Evolutionary conservation across 1,284 basidiomycete genomes (phyloP).

Genomic region (Grifola frondosa): DNA sequence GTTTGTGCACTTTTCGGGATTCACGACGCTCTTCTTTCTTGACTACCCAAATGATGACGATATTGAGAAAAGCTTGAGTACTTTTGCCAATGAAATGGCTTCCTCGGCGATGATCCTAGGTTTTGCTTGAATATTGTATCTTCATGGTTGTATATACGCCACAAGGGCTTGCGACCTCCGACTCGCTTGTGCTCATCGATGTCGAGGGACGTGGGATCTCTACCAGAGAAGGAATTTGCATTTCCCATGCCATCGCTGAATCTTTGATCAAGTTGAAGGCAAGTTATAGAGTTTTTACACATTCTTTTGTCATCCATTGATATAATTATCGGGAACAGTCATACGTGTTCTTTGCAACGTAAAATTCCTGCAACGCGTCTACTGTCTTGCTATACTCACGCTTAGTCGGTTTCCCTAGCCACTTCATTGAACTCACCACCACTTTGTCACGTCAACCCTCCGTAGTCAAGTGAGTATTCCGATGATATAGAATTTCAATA

Average conservation of each 20-base stretch:
- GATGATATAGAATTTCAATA: background rate
- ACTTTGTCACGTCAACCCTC: slow-evolving; percentile 72
- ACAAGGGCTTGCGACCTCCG: slow-evolving; percentile 70
- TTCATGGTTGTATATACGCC: too few species aligned
- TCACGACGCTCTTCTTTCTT: slow-evolving; percentile 81
- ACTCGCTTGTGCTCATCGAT: slow-evolving; percentile 83
- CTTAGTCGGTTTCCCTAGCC: slow-evolving; percentile 46
- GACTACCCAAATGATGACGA: slow-evolving; percentile 93
- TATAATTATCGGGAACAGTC: slow-evolving; percentile 43
- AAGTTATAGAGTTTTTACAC: slow-evolving; percentile 8
- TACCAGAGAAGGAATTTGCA: slow-evolving; percentile 82
- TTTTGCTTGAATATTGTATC: slow-evolving; percentile 20
- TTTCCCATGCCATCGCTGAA: slow-evolving; percentile 92
- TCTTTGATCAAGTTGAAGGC: slow-evolving; percentile 76
- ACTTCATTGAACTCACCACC: slow-evolving; percentile 68
- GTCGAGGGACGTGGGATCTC: slow-evolving; percentile 90
- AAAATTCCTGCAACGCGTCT: slow-evolving; percentile 17
- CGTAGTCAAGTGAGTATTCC: slow-evolving; percentile 67
- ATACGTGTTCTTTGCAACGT: slow-evolving; percentile 91
- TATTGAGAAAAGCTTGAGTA: slow-evolving; percentile 84
- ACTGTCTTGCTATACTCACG: too few species aligned
- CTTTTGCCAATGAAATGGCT: slow-evolving; percentile 92
- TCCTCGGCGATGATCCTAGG: slow-evolving; percentile 87
- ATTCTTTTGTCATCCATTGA: too few species aligned
- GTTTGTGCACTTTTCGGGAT: too few species aligned